Conservation (phyloP, 805 yeast genomes). For the Saturnispora silvae region DNA sequence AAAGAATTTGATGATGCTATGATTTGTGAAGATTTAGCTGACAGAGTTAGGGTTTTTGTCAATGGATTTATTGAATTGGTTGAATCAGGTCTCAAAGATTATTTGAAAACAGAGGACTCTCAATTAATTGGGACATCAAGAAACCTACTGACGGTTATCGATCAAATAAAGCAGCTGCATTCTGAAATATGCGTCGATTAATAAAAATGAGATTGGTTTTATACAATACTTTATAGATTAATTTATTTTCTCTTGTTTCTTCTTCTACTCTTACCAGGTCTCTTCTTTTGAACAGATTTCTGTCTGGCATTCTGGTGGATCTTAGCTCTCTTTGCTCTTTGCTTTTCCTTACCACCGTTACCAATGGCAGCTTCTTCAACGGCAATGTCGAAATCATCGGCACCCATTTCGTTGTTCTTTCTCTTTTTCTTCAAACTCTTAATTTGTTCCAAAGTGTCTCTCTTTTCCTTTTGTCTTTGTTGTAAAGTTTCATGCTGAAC, state of each 20-base stretch:
- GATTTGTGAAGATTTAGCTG: conserved; percentile 47
- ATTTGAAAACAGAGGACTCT: conserved; percentile 43
- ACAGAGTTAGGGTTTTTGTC: conserved; percentile 41
- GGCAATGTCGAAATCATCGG: conserved; percentile 80
- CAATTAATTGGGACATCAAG: conserved; percentile 16
- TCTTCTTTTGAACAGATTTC: conserved; percentile 39
- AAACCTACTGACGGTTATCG: conserved; percentile 12
- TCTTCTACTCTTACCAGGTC: conserved; percentile 52
- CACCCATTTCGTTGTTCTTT: conserved; percentile 58
- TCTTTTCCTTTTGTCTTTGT: conserved; percentile 87
- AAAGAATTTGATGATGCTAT: conserved; percentile 11
- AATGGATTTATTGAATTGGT: conserved; percentile 45
- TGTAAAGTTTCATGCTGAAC: conserved; percentile 90
- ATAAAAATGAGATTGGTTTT: too few relatives aligned
- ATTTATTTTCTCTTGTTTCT: conserved; percentile 19
- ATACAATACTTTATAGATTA: background rate
- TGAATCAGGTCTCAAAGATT: conserved; percentile 35
- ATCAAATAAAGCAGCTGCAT: conserved; percentile 14
- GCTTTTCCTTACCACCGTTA: conserved; percentile 20
- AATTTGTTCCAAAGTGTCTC: conserved; percentile 80
- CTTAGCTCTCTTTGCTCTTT: conserved; percentile 49
- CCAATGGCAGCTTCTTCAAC: conserved; percentile 78
- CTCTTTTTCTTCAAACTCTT: conserved; percentile 87
- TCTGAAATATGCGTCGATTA: conserved; percentile 10
- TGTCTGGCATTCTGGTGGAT: conserved; percentile 19